phyloP scores from a whole-genome alignment of 2,329 filamentous ascomycete species.

The Fusarium metavorans region DNA sequence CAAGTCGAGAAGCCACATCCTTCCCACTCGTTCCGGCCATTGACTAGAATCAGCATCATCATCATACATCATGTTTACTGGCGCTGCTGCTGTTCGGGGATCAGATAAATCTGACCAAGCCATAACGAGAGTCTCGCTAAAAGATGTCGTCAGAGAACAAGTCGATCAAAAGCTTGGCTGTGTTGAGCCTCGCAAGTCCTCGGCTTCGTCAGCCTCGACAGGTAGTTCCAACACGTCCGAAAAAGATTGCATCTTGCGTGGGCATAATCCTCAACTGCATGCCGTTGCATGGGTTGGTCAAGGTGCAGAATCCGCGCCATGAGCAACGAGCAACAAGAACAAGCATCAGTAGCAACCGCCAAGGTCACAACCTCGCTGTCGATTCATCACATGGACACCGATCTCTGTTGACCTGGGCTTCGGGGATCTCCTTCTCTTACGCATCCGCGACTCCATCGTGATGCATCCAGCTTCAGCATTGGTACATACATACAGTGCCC shows the following conservation, averaged over 20 bases:
- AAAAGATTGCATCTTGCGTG: neutral
- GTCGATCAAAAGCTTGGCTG: neutral
- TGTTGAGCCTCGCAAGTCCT: neutral
- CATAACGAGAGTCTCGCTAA: neutral
- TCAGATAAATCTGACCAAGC: neutral
- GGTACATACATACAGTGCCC: slow-evolving; percentile 22
- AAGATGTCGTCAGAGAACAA: neutral
- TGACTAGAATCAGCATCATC: slow-evolving; percentile 14
- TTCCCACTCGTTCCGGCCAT: slow-evolving; percentile 6
- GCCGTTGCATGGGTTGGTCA: neutral
- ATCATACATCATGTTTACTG: slow-evolving; percentile 9
- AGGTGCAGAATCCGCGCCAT: slow-evolving; percentile 2
- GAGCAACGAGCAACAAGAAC: neutral
- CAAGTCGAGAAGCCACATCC: slow-evolving; percentile 22
- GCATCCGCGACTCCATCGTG: slow-evolving; percentile 23
- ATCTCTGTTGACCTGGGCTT: slow-evolving; percentile 6
- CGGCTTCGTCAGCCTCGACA: neutral
- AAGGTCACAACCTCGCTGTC: slow-evolving; percentile 5
- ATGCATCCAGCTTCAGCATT: slow-evolving; percentile 18
- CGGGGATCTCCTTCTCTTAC: slow-evolving; percentile 24
- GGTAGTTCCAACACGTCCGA: neutral
- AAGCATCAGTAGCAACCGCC: neutral
- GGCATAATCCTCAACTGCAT: slow-evolving; percentile 3
- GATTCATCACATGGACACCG: slow-evolving; percentile 21
- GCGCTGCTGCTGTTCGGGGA: neutral